Percentiles rank a stretch among this genome's conserved stretches.
These are phyloP conservation scores for Begonia loranthoides DNA, from an alignment of 306 rosid species.

Conservation along the genomic window DNA sequence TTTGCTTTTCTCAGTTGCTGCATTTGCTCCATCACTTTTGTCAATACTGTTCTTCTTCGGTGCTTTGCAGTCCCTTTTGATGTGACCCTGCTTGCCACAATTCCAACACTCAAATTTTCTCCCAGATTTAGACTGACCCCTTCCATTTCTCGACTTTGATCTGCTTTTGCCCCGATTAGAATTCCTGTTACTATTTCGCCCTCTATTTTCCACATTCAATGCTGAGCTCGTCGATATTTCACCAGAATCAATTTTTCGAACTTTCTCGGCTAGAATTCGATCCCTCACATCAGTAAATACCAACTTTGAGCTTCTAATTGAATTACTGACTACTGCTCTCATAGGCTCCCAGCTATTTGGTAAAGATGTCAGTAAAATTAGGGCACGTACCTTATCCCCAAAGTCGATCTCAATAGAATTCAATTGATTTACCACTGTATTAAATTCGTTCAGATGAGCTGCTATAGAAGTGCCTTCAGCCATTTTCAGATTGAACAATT, in stretches of 20 bases:
- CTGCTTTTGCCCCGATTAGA: neutral
- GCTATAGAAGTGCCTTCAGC: neutral
- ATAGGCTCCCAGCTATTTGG: neutral
- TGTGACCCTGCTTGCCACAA: neutral
- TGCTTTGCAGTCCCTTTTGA: neutral
- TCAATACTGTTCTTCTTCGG: neutral
- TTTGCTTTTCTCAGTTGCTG: neutral
- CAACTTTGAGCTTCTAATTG: neutral
- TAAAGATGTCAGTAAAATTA: neutral
- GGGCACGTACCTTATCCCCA: neutral
- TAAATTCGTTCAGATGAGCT: neutral
- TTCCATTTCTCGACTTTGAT: neutral
- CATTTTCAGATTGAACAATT: neutral
- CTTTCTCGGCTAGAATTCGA: neutral
- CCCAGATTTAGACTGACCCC: neutral
- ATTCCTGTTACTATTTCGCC: neutral
- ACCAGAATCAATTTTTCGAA: neutral
- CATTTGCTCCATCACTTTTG: neutral
- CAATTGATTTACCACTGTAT: neutral
- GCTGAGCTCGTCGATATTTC: neutral
- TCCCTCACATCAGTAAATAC: neutral
- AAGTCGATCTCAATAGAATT: neutral
- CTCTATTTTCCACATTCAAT: neutral
- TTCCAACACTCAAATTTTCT: neutral
- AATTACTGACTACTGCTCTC: neutral